Percentiles rank a stretch among this genome's conserved stretches.
phyloP scores from a whole-genome alignment of 1,284 basidiomycete genomes.

The Cryptococcus sp. region DNA sequence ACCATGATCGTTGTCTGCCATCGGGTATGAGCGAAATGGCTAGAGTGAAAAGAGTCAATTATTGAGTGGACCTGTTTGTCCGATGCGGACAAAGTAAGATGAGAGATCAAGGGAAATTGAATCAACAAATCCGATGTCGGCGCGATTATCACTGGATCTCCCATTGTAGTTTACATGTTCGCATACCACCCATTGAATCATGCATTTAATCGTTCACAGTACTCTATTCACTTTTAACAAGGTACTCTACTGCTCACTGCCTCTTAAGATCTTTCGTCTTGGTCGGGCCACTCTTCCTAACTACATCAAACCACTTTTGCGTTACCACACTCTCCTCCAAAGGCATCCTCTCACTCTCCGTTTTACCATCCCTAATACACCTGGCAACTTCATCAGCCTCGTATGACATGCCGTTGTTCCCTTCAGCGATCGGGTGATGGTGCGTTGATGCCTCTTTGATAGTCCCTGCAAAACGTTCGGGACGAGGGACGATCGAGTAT shows the following conservation, averaged over 20 bases:
- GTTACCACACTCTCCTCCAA: constrained; percentile 73
- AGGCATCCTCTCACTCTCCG: constrained; percentile 71
- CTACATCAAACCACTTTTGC: constrained; percentile 80
- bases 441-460: constrained; percentile 46
- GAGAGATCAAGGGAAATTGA: not conserved
- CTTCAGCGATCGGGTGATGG: constrained; percentile 59
- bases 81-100: too few relatives aligned
- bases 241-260: constrained; percentile 15
- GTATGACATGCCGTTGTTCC: constrained; percentile 54
- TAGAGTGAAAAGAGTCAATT: too few relatives aligned
- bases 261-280: constrained; percentile 38
- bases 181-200: too few relatives aligned
- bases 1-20: too few relatives aligned
- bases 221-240: not conserved
- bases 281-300: constrained; percentile 52
- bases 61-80: too few relatives aligned
- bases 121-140: not conserved
- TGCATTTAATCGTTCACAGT: too few relatives aligned
- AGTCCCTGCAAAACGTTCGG: constrained; percentile 58
- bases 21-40: too few relatives aligned
- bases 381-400: constrained; percentile 69
- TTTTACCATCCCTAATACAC: constrained; percentile 71
- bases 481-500: constrained; percentile 55
- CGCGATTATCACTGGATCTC: too few relatives aligned
- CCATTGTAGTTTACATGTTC: too few relatives aligned